phyloP scores from a whole-genome alignment of 495 filamentous ascomycete genomes.

The Aspergillus diversus region DNA sequence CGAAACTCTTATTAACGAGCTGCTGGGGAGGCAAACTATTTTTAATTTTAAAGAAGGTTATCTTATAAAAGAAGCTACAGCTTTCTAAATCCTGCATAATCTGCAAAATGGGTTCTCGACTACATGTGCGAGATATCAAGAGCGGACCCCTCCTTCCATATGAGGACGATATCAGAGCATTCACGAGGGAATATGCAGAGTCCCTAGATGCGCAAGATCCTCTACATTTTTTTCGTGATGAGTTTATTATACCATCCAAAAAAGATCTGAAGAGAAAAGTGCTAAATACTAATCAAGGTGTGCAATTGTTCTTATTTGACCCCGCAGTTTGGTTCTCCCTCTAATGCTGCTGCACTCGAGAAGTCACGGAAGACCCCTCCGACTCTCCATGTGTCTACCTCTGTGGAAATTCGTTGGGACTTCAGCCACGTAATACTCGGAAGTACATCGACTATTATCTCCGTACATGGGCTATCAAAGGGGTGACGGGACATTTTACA shows the following conservation, averaged over 20 bases:
- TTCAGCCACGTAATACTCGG: slow-evolving; percentile 77
- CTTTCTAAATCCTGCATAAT: background rate
- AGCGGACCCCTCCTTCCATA: slow-evolving; percentile 39
- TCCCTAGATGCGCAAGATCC: slow-evolving; percentile 70
- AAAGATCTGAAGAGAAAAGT: slow-evolving; percentile 71
- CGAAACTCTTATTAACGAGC: background rate
- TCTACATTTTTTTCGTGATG: slow-evolving; percentile 66
- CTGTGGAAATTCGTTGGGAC: slow-evolving; percentile 94
- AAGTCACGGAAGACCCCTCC: slow-evolving; percentile 40
- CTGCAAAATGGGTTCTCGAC: slow-evolving; percentile 32
- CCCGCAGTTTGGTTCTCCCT: background rate
- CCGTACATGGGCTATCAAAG: slow-evolving; percentile 85
- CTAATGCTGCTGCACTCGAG: slow-evolving; percentile 11
- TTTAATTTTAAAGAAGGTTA: too few species aligned
- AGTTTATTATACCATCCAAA: slow-evolving; percentile 86
- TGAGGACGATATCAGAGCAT: slow-evolving; percentile 44
- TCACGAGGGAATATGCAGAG: slow-evolving; percentile 59
- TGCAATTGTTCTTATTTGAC: slow-evolving; percentile 19
- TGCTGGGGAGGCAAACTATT: background rate
- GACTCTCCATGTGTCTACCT: slow-evolving; percentile 73
- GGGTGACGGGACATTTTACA: slow-evolving; percentile 92
- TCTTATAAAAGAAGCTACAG: background rate
- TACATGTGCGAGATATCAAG: slow-evolving; percentile 36
- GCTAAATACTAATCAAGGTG: slow-evolving; percentile 47
- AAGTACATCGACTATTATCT: slow-evolving; percentile 78